Base-by-base conservation (phyloP, 345 rosid species). In the Hibiscus mutabilis region DNA sequence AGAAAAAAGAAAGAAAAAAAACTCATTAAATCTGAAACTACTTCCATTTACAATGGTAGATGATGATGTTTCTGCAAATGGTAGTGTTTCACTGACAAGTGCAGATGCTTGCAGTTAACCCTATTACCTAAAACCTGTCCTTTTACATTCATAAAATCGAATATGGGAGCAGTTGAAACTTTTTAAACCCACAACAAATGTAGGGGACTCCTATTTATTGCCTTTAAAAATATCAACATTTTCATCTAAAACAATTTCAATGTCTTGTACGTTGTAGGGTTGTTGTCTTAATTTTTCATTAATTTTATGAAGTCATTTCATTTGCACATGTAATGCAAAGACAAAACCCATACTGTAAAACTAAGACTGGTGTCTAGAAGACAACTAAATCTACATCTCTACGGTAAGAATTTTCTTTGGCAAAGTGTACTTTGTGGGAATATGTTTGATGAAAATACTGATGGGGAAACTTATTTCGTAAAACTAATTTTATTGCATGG, bases 11-110 rank as follows among this genome's bases (percentile, higher is more conserved):
- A 9, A 35, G 0, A 6, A 37, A 52, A 47, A 53, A 68, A 47
- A 16, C n/a, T 42, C 71, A 21, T 60, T 47, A 3, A 46, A 15
- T 47, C 3, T 47, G 53, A 47, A 47, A 15, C 53, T 15, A 47
- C 53, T 15, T 47, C 74, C 68, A 66, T 76, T 81, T 66, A 73
- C 47, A 49, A 49, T 21, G 75, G 76, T 62, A 19, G 82, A 62
- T 70, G 61, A 16, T 24, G 21, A 59, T n/a, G 13, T 52, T 68
- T 42, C 12, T 52, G 9, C 27, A 31, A 69, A 51, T 42, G 58
- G 77, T 37, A 42, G 9, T 10, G 46, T 42, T 42, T 42, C 46
- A 9, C 11, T 33, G 65, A 71, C 56, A 18, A 53, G 6, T 18
- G 37, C 10, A 69, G 6, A 61, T 70, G 47, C 27, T 65, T 29